phyloP scores from a whole-genome alignment of 192 early-diverging fungal species.

The Coemansia sp. region DNA sequence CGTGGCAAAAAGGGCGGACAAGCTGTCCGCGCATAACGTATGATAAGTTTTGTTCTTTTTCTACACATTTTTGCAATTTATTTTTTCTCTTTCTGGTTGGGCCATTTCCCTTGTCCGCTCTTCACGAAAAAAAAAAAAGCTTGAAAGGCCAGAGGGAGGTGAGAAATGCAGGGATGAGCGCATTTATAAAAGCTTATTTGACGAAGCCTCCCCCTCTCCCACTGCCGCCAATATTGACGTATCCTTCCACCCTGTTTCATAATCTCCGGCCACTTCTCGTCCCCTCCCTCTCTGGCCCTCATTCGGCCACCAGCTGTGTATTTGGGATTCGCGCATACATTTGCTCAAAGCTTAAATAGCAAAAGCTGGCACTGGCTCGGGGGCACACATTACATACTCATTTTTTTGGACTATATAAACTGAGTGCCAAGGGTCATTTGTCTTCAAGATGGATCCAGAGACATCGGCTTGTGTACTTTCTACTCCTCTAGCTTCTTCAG shows the following conservation, averaged over 20 bases:
- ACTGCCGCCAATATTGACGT: background rate
- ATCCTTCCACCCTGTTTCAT: background rate
- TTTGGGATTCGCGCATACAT: slow-evolving; percentile 8
- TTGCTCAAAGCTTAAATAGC: slow-evolving; percentile 19
- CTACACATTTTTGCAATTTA: background rate
- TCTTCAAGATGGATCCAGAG: background rate
- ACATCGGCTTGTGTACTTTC: background rate
- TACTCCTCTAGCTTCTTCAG: background rate
- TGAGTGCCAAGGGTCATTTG: background rate
- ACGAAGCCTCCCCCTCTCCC: background rate
- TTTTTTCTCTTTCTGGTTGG: background rate
- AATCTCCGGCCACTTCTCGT: background rate
- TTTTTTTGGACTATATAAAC: background rate
- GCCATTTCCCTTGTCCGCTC: background rate
- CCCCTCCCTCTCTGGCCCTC: background rate
- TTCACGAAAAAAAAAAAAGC: no score
- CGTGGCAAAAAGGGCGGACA: background rate
- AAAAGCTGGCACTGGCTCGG: background rate
- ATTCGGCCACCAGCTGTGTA: background rate
- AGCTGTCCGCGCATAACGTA: background rate
- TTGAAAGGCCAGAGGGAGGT: background rate
- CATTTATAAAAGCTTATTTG: slow-evolving; percentile 14
- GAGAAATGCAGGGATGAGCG: background rate
- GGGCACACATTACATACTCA: background rate
- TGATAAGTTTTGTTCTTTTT: slow-evolving; percentile 2